Percentiles rank a stretch among this genome's conserved stretches.
Evolutionary conservation across 164 flowering plant genomes (phyloP).

Genomic region (Akebia trifoliata): DNA sequence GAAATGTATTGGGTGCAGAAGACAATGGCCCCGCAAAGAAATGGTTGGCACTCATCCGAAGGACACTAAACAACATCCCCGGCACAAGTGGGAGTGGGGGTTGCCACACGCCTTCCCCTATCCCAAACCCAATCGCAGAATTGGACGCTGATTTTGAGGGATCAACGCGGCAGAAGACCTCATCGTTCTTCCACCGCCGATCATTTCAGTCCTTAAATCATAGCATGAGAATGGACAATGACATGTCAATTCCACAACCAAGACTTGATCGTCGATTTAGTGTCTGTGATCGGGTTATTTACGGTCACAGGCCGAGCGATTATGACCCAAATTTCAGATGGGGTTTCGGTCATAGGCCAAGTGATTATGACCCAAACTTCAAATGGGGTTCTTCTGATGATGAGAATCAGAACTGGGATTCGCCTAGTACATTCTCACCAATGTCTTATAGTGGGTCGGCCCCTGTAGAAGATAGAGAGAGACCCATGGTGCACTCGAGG

Average conservation of each 20-base stretch:
- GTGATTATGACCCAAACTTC: slow-evolving; percentile 48
- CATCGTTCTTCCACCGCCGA: slow-evolving; percentile 48
- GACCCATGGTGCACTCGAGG: slow-evolving; percentile 31
- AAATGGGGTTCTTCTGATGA: slow-evolving; percentile 26
- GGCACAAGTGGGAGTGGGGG: slow-evolving; percentile 33
- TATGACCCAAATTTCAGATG: slow-evolving; percentile 31
- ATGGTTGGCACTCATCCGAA: slow-evolving; percentile 32
- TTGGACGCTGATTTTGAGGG: slow-evolving; percentile 45
- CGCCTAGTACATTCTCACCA: slow-evolving; percentile 42
- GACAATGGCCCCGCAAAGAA: slow-evolving; percentile 38
- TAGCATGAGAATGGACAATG: slow-evolving; percentile 46
- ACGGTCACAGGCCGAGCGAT: slow-evolving; percentile 43
- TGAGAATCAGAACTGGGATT: too few relatives aligned
- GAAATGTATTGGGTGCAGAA: slow-evolving; percentile 35
- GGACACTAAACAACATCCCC: slow-evolving; percentile 31
- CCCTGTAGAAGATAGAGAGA: slow-evolving; percentile 31
- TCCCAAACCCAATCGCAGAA: slow-evolving; percentile 29
- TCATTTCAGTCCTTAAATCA: slow-evolving; percentile 40
- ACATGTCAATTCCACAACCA: slow-evolving; percentile 30
- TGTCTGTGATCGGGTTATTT: slow-evolving; percentile 45
- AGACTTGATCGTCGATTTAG: slow-evolving; percentile 43
- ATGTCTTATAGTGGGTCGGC: slow-evolving; percentile 29
- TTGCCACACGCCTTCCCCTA: slow-evolving; percentile 33
- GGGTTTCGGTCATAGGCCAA: too few relatives aligned
- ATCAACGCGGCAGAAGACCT: slow-evolving; percentile 57